Percentiles rank a stretch among this genome's conserved stretches.
Evolutionary conservation across 495 filamentous ascomycete genomes (phyloP).

Genomic region (Penicillium arizonense): DNA sequence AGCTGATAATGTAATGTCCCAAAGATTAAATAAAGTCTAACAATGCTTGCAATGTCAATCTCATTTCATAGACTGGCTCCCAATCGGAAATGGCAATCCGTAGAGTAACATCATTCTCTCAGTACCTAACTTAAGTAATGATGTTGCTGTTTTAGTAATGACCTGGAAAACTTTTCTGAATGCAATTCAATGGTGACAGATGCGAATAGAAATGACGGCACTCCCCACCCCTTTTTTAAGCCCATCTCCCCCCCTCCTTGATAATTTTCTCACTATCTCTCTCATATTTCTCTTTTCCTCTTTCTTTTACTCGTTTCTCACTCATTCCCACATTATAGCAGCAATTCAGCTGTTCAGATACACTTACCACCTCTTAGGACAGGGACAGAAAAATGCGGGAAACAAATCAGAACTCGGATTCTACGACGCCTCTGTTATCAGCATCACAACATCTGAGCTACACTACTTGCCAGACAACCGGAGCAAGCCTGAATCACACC

Average conservation of each 20-base stretch:
- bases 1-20: too few species aligned
- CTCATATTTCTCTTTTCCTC: not conserved
- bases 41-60: too few species aligned
- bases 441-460: not conserved
- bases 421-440: conserved; percentile 1
- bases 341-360: not conserved
- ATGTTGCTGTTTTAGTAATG: not conserved
- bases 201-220: not conserved
- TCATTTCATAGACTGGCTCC: too few species aligned
- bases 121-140: too few species aligned
- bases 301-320: not conserved
- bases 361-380: not conserved
- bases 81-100: too few species aligned
- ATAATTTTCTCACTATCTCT: not conserved
- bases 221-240: too few species aligned
- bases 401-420: not conserved
- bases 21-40: too few species aligned
- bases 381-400: not conserved
- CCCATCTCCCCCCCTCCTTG: not conserved
- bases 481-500: not conserved
- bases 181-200: not conserved
- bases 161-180: not conserved
- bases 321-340: not conserved
- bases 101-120: too few species aligned
- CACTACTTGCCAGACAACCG: not conserved